Percentiles rank a stretch among this genome's conserved stretches.
Conservation (phyloP, 2,329 filamentous ascomycete species). For the Parastagonospora nodorum region DNA sequence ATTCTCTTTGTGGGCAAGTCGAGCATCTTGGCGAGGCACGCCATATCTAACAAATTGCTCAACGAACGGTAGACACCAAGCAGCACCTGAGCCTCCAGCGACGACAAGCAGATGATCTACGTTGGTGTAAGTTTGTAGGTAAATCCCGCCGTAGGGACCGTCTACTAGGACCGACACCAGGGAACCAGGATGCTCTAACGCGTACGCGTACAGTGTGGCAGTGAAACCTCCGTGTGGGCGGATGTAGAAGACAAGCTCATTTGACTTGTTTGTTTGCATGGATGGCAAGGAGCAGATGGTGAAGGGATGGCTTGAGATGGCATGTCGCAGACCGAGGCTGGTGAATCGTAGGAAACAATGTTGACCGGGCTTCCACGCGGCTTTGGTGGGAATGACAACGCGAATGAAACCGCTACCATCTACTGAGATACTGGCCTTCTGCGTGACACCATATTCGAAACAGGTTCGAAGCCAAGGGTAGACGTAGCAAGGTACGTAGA, state of each 20-base stretch:
- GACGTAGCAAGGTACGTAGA: conserved; percentile 57
- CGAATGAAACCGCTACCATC: conserved; percentile 27
- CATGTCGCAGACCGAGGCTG: conserved; percentile 46
- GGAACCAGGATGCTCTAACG: conserved; percentile 15
- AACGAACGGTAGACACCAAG: conserved; percentile 57
- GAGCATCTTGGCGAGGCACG: not conserved
- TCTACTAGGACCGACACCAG: conserved; percentile 58
- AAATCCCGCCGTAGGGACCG: conserved; percentile 63
- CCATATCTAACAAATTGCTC: conserved; percentile 34
- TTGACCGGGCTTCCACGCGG: conserved; percentile 59
- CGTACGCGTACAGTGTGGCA: conserved; percentile 39
- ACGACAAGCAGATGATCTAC: conserved; percentile 55
- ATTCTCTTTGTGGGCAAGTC: not conserved
- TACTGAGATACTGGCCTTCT: conserved; percentile 48
- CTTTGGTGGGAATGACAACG: conserved; percentile 31
- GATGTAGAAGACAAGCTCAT: conserved; percentile 60
- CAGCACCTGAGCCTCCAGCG: conserved; percentile 62
- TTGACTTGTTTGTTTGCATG: not conserved
- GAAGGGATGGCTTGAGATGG: conserved; percentile 59
- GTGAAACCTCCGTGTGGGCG: conserved; percentile 58
- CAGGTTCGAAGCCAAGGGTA: conserved; percentile 55
- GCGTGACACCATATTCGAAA: conserved; percentile 56
- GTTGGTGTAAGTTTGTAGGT: conserved; percentile 29
- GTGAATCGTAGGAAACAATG: conserved; percentile 62
- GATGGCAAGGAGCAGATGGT: conserved; percentile 58